Percentiles rank a stretch among this genome's conserved stretches.
Conservation (phyloP, 495 filamentous ascomycete species). For the Trichocladium antarcticum region DNA sequence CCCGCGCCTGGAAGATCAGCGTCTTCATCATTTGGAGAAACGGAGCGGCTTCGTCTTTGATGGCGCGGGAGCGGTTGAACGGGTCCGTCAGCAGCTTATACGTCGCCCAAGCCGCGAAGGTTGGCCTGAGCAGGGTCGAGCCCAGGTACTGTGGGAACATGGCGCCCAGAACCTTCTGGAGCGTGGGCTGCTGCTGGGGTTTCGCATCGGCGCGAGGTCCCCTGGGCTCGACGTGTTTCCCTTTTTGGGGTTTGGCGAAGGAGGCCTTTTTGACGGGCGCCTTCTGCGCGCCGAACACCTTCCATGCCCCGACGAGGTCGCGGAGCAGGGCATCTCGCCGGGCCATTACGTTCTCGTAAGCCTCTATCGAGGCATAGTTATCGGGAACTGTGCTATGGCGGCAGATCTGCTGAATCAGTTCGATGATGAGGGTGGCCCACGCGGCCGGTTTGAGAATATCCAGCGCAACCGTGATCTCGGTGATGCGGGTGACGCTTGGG, state of each 20-base stretch:
- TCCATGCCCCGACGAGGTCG: constrained; percentile 35
- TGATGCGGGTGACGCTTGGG: constrained; percentile 33
- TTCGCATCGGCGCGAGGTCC: neutral
- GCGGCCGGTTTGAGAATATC: constrained; percentile 19
- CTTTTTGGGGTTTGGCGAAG: no score
- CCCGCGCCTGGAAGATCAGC: constrained; percentile 1
- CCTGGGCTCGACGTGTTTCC: neutral
- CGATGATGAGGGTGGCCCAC: constrained; percentile 28
- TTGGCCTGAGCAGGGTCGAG: constrained; percentile 16
- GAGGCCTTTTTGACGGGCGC: constrained; percentile 1
- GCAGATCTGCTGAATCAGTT: constrained; percentile 26
- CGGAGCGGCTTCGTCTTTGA: constrained; percentile 13
- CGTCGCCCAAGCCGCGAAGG: constrained; percentile 32
- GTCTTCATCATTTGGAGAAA: constrained; percentile 18
- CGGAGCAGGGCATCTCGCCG: constrained; percentile 25
- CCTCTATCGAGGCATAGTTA: constrained; percentile 13
- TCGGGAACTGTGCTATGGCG: constrained; percentile 18
- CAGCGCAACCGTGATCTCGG: constrained; percentile 26
- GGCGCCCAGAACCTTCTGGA: constrained; percentile 20
- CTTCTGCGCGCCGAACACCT: constrained; percentile 24
- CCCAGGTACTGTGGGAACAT: constrained; percentile 24
- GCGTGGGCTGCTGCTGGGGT: constrained; percentile 10
- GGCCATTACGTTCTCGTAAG: constrained; percentile 20
- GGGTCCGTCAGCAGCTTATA: constrained; percentile 31
- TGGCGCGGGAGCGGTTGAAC: constrained; percentile 13